Conservation (phyloP, 768 basidiomycete species). For the Collybia sordida region DNA sequence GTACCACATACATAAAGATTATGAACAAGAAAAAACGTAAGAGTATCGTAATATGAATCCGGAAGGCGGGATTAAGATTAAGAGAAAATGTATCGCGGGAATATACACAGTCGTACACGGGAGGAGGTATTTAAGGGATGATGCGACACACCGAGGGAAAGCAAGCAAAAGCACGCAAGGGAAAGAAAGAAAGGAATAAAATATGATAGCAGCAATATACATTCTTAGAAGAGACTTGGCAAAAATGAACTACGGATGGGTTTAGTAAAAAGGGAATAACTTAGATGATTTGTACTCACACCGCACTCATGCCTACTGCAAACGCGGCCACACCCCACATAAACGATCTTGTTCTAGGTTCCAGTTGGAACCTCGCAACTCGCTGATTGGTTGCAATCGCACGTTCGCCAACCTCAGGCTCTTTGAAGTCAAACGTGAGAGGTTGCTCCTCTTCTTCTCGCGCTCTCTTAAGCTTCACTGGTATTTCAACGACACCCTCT, state of each 20-base stretch:
- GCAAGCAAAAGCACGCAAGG: conserved; percentile 13
- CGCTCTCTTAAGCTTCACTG: conserved; percentile 47
- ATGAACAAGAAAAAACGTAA: conserved; percentile 8
- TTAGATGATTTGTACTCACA: conserved; percentile 48
- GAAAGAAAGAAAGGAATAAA: conserved; percentile 1
- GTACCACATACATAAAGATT: conserved; percentile 15
- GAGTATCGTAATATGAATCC: not conserved
- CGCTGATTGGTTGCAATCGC: conserved; percentile 62
- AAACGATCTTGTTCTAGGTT: conserved; percentile 70
- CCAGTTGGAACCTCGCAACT: conserved; percentile 50
- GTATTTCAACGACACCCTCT: conserved; percentile 29
- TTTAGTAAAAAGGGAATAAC: conserved; percentile 5
- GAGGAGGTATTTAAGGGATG: conserved; percentile 5
- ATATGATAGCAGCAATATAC: not conserved
- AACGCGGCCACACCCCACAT: conserved; percentile 88
- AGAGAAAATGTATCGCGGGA: conserved; percentile 1
- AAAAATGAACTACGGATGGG: conserved; percentile 44
- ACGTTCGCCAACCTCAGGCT: conserved; percentile 59
- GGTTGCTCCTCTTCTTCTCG: conserved; percentile 56
- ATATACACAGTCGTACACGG: conserved; percentile 13
- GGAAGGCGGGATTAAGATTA: too few relatives aligned
- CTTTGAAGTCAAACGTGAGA: conserved; percentile 64
- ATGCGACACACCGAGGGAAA: not conserved
- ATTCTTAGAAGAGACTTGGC: conserved; percentile 58
- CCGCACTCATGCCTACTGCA: conserved; percentile 77